Evolutionary conservation across 345 rosid genomes (phyloP), one percentile per base, ranked within the genome.

Genomic region (Syzygium jambos): DNA sequence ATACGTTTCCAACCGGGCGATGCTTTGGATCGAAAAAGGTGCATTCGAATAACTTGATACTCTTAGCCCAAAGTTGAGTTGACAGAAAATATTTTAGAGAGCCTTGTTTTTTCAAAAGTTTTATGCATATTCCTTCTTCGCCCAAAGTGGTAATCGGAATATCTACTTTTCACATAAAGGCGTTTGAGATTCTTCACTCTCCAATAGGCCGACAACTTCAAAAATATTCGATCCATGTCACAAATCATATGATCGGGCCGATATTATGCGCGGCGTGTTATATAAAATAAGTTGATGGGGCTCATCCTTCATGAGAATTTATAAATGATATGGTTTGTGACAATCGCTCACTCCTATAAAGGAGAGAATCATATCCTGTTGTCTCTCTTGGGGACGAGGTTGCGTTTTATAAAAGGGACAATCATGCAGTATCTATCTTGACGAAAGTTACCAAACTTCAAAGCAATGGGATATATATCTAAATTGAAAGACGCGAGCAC

Each of bases 141-240:
- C 1, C 65, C 15, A 59, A 59, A 27, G 30, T 59, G 29, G 11
- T 59, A 10, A 59, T 38, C 10, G 80, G 49, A 73, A 38, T 38
- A 38, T 73, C 25, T 73, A 19, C 80, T 73, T 38, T 73, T 41
- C 25, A 3, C 6, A 25, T 19, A 17, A 73, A 73, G 80, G 49
- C 49, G 6, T 10, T 2, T 38, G 80, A 73, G 80, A 73, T 73
- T 38, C 80, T 73, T 73, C 80, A 19, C 22, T 30, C 22, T 68
- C 78, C 78, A 17, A 0, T 17, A 34, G 9, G 1, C 80, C 46
- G 5, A 38, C 7, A 38, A 11, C 25, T 10, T 23, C 49, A 38
- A 34, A 9, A 4, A 9, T 0, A 17, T 17, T 73, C 19, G 0
- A 73, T 30, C 0, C 1, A 19, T 38, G 4, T 0, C 15, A 9